Evolutionary conservation across 2,329 filamentous ascomycete genomes (phyloP).

Genomic region (Pyrenochaeta sp.): DNA sequence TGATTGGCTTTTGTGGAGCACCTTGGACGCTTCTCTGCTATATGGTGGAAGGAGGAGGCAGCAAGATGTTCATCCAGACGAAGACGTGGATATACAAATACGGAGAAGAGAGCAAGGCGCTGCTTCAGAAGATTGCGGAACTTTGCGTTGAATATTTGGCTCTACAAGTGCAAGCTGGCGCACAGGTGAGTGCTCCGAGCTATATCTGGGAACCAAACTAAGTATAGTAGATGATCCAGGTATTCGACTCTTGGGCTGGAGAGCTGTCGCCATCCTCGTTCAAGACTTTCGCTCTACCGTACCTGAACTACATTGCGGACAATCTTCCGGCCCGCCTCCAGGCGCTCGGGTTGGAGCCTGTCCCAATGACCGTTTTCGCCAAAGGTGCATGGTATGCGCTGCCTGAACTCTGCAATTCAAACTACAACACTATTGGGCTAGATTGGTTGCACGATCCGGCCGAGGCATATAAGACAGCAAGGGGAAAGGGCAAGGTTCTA

Average conservation of each 20-base stretch:
- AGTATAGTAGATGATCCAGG: slow-evolving; percentile 75
- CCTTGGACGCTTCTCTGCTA: slow-evolving; percentile 98
- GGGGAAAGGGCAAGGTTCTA: slow-evolving; percentile 74
- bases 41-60: slow-evolving; percentile 98
- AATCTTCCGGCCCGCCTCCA: slow-evolving; percentile 77
- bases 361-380: slow-evolving; percentile 97
- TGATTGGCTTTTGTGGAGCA: slow-evolving; percentile 96
- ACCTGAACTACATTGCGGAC: slow-evolving; percentile 81
- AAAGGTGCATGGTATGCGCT: slow-evolving; percentile 98
- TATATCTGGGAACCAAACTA: slow-evolving; percentile 9
- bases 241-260: slow-evolving; percentile 98
- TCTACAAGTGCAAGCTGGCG: slow-evolving; percentile 89
- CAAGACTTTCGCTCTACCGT: slow-evolving; percentile 84
- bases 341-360: slow-evolving; percentile 76
- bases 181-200: slow-evolving; percentile 66
- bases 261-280: slow-evolving; percentile 88
- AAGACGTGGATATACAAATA: slow-evolving; percentile 98
- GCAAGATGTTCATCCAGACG: slow-evolving; percentile 89
- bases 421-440: slow-evolving; percentile 91
- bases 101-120: slow-evolving; percentile 76
- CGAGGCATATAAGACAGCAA: slow-evolving; percentile 79
- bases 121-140: slow-evolving; percentile 91
- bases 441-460: slow-evolving; percentile 94
- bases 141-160: slow-evolving; percentile 95
- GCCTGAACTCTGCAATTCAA: slow-evolving; percentile 83